Percentiles rank a stretch among this genome's conserved stretches.
phyloP scores from a whole-genome alignment of 108 stramenopile species.

The Pseudonitzschia delicatissima region DNA sequence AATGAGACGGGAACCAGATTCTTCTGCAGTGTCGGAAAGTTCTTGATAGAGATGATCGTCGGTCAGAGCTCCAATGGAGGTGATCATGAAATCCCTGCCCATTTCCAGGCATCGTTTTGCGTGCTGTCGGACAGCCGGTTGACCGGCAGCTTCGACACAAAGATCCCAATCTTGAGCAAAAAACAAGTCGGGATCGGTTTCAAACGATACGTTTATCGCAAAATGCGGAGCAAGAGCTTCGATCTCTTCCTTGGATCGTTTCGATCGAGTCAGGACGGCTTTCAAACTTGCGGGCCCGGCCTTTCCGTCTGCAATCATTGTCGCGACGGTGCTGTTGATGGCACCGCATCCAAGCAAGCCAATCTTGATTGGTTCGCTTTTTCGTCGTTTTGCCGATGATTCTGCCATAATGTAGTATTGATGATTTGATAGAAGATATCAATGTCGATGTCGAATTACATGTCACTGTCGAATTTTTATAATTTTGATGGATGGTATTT shows the following conservation, averaged over 20 bases:
- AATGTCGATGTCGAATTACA: too few relatives aligned
- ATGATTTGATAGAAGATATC: too few relatives aligned
- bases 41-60: neutral
- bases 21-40: neutral
- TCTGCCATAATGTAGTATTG: too few relatives aligned
- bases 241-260: neutral
- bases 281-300: neutral
- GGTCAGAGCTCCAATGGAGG: neutral
- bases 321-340: slow-evolving; percentile 5
- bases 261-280: neutral
- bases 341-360: slow-evolving; percentile 5
- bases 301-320: neutral
- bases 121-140: neutral
- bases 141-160: neutral
- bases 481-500: too few relatives aligned
- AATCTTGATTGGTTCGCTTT: neutral
- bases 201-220: neutral
- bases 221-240: neutral
- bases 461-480: too few relatives aligned
- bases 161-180: neutral
- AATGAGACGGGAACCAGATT: neutral
- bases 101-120: neutral
- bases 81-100: neutral
- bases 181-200: neutral
- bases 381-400: too few relatives aligned